Evolutionary conservation across 805 yeast species (phyloP), one percentile per base, ranked within the genome.

Genomic region (Nakazawaea ishiwadae): DNA sequence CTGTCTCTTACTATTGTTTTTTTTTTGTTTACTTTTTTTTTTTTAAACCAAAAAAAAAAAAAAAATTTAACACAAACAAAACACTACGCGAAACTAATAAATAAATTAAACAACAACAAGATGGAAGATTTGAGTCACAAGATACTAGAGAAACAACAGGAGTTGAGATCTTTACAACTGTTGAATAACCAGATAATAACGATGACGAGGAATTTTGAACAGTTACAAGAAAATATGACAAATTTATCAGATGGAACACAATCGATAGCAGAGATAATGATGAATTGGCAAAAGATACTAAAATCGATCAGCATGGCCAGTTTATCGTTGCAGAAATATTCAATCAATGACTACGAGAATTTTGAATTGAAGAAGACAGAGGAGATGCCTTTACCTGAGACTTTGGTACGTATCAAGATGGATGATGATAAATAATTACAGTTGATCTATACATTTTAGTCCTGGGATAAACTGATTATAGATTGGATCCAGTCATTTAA

Each of bases 231-330:
- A 4, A 73, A 73, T 46, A 53, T 81, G 7, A 71, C 66, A 15
- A 65, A 65, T 12, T 59, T 79, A 59, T 59, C 68, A 37, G 71
- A 71, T 31, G 88, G 88, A 0, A 69, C 87, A 1, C 78, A 69
- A 35, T 73, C 81, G 29, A 80, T 79, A 5, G 75, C 77, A 2
- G 58, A 69, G 4, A 75, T 82, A 1, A 66, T 84, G 51, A 66
- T 76, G 3, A 81, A 79, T 49, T 82, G 90, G 90, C 71, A 73
- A 42, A 75, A 73, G 43, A 79, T 82, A 15, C 62, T 78, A 15
- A 66, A 76, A 44, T 72, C 84, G 3, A 73, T 81, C 0, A 72
- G 82, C 9, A 59, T 83, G 49, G 88, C 88, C 24, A 66, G 77
- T 19, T 51, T 71, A 51, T 70, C 79, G n/a, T 52, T 76, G 44